Evolutionary conservation across 2,329 filamentous ascomycete species (phyloP), one percentile per base, ranked within the genome.

Genomic region (Fusarium udum): DNA sequence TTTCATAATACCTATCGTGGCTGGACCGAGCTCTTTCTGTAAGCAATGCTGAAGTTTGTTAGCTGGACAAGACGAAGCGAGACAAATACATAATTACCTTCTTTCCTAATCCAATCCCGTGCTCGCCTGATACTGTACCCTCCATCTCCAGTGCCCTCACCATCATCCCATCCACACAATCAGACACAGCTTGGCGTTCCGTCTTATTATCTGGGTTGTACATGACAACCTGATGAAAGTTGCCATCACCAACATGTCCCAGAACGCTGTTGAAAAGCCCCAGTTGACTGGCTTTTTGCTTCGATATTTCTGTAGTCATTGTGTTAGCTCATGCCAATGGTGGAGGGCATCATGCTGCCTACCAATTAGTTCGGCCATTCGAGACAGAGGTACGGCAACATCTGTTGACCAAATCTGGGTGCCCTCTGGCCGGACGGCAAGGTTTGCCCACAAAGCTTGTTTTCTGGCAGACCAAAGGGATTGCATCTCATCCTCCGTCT

Each of bases 181-280:
- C 84, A 65, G 89, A 86, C 2, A 88, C 88, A 9, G 85, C 84
- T 24, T 85, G 79, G 64, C 85, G 87, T 66, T 93, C 87, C 8
- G 83, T 82, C 7, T 89, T 85, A 67, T 88, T 89, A 79, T 90
- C 90, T 0, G 80, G 78, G 39, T 78, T 72, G 61, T 79, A 80
- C 69, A 78, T 78, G 52, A 80, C 74, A 79, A 83, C 83, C 86
- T 89, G 85, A 77, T 94, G 92, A 76, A 93, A 93, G 77, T 93
- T 93, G 26, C 92, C 92, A 79, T 94, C 92, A 4, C 92, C 92
- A 4, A 93, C 92, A 78, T 94, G 92, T 0, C 92, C 92, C 31
- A 92, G 86, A n/a, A 93, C 92, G 45, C 87, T 88, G 28, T 87
- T 90, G 43, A 90, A 84, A 4, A 95, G 82, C 0, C 91, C 90